Evolutionary conservation across 352 stramenopile genomes (phyloP), one percentile per base, ranked within the genome.

Genomic region (Phytopythium delawarense): DNA sequence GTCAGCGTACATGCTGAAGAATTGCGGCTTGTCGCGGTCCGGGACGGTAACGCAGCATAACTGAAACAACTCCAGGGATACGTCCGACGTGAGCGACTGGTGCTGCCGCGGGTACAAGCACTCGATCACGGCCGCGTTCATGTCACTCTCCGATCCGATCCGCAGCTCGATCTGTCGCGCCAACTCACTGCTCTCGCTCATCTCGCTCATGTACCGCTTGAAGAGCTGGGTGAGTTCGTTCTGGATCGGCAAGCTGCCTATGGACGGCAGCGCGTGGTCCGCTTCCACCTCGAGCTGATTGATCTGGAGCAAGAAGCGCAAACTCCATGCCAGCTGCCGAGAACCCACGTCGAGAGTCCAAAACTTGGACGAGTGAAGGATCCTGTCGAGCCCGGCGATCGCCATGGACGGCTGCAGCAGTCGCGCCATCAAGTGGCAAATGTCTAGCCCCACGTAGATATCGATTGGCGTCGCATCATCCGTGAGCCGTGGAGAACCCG

Each of bases 291-390:
- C 66, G 8, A 72, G 30, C 8, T 59, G 39, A 59, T 83, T 63
- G n/a, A 79, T 25, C 54, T 83, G 60, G 54, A 84, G 69, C 25
- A 78, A 32, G 57, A 87, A 84, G 12, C 75, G 75, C 39, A 81
- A 62, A 37, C 71, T 67, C 78, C 78, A 87, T 11, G 57, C 65
- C 28, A 83, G 60, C 25, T 87, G 73, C 1, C 71, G 69, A 51
- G 69, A 61, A 50, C 81, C 71, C 15, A 70, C 49, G 7, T 59
- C 57, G 44, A 87, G 52, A 45, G 21, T 7, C 48, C 25, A 45
- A 45, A 87, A 70, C 39, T 63, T 78, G 25, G 67, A 72, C 21
- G 71, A 76, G 21, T 57, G 63, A 25, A 87, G 56, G 35, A 83
- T 44, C 12, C 67, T 59, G 37, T 84, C 73, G 8, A 83, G 59